Conservation (phyloP, 192 early-diverging fungal genomes). For the Funneliformis mosseae region DNA sequence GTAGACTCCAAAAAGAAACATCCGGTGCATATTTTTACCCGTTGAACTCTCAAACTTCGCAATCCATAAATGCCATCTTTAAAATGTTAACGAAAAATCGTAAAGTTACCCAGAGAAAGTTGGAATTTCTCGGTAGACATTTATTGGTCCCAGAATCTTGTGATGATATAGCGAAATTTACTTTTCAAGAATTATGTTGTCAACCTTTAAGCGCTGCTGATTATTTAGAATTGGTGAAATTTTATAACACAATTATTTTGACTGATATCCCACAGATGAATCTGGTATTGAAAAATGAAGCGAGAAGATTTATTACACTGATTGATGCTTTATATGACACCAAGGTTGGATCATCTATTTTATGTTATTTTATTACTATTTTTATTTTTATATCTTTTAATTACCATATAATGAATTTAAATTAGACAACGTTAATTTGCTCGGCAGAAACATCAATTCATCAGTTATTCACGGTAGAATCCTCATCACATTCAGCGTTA, state of each 20-base stretch:
- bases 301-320: slow-evolving; percentile 90
- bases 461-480: slow-evolving; percentile 72
- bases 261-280: slow-evolving; percentile 75
- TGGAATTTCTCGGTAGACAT: slow-evolving; percentile 78
- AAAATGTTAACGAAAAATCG: slow-evolving; percentile 36
- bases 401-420: not conserved
- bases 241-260: slow-evolving; percentile 77
- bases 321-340: slow-evolving; percentile 93
- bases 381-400: not conserved
- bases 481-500: slow-evolving; percentile 37
- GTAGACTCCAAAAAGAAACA: slow-evolving; percentile 62
- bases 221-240: slow-evolving; percentile 80
- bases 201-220: slow-evolving; percentile 81
- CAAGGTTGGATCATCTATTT: slow-evolving; percentile 28
- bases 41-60: slow-evolving; percentile 50
- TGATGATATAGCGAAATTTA: slow-evolving; percentile 69
- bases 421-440: slow-evolving; percentile 66
- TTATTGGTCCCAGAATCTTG: slow-evolving; percentile 67
- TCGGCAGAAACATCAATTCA: slow-evolving; percentile 68
- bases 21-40: slow-evolving; percentile 75
- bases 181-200: slow-evolving; percentile 68
- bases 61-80: slow-evolving; percentile 53
- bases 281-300: slow-evolving; percentile 68
- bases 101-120: slow-evolving; percentile 43
- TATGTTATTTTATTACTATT: not conserved